Evolutionary conservation across 306 rosid genomes (phyloP).

Genomic region (Trifolium subterraneum): DNA sequence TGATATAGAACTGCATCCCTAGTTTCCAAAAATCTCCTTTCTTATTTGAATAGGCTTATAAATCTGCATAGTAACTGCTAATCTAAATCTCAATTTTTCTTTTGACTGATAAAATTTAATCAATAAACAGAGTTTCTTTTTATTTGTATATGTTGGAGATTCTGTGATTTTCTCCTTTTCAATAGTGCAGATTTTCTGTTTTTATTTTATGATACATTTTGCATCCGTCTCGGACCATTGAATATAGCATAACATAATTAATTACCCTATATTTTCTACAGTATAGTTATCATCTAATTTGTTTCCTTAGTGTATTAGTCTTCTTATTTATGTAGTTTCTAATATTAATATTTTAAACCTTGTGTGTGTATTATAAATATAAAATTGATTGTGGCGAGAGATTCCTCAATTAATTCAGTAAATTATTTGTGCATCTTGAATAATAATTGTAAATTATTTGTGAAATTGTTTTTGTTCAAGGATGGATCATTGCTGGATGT

Average conservation of each 20-base stretch:
- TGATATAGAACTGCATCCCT: neutral
- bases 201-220: too few species aligned
- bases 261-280: too few species aligned
- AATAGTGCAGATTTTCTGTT: too few species aligned
- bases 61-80: neutral
- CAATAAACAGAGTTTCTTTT: neutral
- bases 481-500: constrained; percentile 81
- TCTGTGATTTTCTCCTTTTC: too few species aligned
- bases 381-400: neutral
- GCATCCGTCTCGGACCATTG: too few species aligned
- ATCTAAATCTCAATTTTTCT: neutral
- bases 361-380: neutral
- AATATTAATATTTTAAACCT: neutral
- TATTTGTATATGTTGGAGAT: too few species aligned
- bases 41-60: neutral
- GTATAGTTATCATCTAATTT: neutral
- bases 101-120: neutral
- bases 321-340: neutral
- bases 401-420: constrained; percentile 2
- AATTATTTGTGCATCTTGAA: neutral
- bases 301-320: neutral
- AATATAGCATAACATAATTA: too few species aligned
- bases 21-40: neutral
- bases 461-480: constrained; percentile 55
- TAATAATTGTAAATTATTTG: constrained; percentile 5